Conservation (phyloP, 2,329 filamentous ascomycete genomes). For the Penicillium sp. region DNA sequence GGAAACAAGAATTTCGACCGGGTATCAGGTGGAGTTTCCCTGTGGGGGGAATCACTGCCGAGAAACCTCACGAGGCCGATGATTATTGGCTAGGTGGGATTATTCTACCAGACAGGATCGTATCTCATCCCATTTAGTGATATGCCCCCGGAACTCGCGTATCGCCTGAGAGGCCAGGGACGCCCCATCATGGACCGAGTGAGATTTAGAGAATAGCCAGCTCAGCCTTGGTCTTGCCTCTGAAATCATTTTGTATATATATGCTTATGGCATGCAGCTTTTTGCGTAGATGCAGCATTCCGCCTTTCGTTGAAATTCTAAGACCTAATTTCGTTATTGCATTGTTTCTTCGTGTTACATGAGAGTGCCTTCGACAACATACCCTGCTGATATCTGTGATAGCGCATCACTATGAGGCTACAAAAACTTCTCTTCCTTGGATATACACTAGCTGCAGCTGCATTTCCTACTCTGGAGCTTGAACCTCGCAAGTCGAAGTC, state of each 20-base stretch:
- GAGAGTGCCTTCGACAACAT: neutral
- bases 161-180: neutral
- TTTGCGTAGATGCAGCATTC: neutral
- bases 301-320: neutral
- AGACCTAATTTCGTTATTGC: neutral
- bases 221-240: neutral
- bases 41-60: neutral
- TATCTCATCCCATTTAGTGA: neutral
- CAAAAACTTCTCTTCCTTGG: slow-evolving; percentile 4
- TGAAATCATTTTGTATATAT: neutral
- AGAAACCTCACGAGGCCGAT: neutral
- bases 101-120: neutral
- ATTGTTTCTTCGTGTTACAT: neutral
- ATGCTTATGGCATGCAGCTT: neutral
- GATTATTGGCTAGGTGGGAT: neutral
- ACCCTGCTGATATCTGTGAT: neutral
- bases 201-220: neutral
- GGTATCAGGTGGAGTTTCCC: neutral
- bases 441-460: slow-evolving; percentile 9
- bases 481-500: slow-evolving; percentile 3
- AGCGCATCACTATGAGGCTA: slow-evolving; percentile 9
- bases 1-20: neutral
- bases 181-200: neutral
- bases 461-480: slow-evolving; percentile 2
- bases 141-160: neutral